Evolutionary conservation across 2,329 filamentous ascomycete species (phyloP), one percentile per base, ranked within the genome.

Genomic region (Cladosporium sphaerospermum): DNA sequence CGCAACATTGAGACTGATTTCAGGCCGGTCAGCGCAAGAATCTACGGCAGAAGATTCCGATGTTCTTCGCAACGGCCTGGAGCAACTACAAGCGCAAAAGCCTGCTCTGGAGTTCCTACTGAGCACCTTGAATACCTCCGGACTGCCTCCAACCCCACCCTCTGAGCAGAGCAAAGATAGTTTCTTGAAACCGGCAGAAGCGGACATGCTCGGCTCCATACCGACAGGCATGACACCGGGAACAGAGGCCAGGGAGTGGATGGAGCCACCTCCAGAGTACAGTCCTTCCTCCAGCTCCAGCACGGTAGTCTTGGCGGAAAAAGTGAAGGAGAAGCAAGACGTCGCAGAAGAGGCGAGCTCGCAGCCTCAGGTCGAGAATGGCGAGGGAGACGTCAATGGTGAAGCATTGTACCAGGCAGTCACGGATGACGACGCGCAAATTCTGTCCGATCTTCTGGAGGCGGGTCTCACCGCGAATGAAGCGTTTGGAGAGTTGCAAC

Each of bases 261-360:
- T 61, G 37, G 62, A 65, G 32, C 63, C 63, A 42, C 63, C 63
- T 18, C 63, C 63, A n/a, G 57, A 64, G 41, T 64, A 64, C 48
- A 61, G 57, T 14, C 61, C 62, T 18, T 56, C 59, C 5, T 41
- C 53, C 4, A 47, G 31, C 5, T 48, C 48, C 9, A 45, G 54
- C 19, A 36, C 44, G 2, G 32, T 53, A 2, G 28, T 56, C 16
- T 34, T 45, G 11, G 43, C 32, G 28, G 55, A 60, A 28, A 60
- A 61, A 42, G 34, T 42, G 13, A 56, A 62, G 28, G 23, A 39
- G 33, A 61, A 60, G 45, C 16, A 43, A 13, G 51, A 41, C 3
- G 36, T 36, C n/a, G 34, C 42, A 9, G 40, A 53, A 11, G 41
- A 45, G 9, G 9, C 39, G 4, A 49, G 53, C 9, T 52, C 57